Evolutionary conservation across 116 monocot genomes (phyloP), one percentile per base, ranked within the genome.

Genomic region (Posidonia oceanica): DNA sequence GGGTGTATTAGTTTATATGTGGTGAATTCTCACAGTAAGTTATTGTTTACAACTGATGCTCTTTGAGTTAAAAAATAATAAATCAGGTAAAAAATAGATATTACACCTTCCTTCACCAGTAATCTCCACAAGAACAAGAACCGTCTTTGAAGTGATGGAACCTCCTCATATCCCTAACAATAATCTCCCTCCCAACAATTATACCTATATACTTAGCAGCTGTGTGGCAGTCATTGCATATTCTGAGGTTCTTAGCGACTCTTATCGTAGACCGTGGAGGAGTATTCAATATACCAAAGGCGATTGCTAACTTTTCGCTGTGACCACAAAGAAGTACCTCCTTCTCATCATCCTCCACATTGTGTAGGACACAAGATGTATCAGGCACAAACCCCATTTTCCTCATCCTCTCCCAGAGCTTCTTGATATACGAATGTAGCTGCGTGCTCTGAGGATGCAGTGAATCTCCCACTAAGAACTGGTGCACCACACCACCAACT

Each of bases 281-380:
- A 3, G 84, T 75, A 65, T 84, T 91, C 73, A 96, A 60, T 56
- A 96, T 51, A 3, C 96, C 89, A 74, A 86, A 96, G 17, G 91
- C 87, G 52, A 96, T 91, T 5, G 96, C 96, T 65, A 91, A 52
- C 78, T 91, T 91, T 80, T 96, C 96, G 20, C 96, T 96, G 42
- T 91, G 96, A 2, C 82, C 82, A 44, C 86, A 75, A 8, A 91
- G 73, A 37, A 88, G 75, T 41, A 80, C 68, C 59, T 88, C 88
- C 77, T 96, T 96, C 72, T 88, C 88, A 53, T 75, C 70, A 22
- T 88, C 82, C 2, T 80, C 83, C 0, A 96, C 80, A 40, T 96
- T 75, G 67, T 96, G 91, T 23, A 96, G 82, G 16, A 95, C 95
- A 64, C 84, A 95, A 6, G 82, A 77, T 11, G 81, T 83, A 41